These are phyloP conservation scores for Phytophthora podocarpi DNA, from an alignment of 352 stramenopile genomes.

Conservation along the genomic window DNA sequence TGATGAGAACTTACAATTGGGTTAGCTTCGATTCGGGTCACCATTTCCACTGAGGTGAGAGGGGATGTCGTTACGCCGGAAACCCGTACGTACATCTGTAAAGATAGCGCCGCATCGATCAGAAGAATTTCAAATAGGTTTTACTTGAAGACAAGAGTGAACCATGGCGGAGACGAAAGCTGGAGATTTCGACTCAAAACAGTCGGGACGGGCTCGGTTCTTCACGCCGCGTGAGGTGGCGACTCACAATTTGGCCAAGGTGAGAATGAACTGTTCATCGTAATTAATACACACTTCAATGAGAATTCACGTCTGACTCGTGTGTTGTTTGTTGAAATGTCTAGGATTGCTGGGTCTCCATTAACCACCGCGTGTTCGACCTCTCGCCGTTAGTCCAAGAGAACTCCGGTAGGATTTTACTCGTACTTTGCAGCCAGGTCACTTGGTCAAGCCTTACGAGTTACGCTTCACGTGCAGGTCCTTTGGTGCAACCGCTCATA, in stretches of 20 bases:
- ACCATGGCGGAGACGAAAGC: constrained; percentile 18
- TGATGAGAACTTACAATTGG: no score
- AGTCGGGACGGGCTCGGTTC: constrained; percentile 34
- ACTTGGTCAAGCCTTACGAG: no score
- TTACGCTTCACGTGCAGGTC: constrained; percentile 36
- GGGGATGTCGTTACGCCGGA: no score
- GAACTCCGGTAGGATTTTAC: constrained; percentile 47
- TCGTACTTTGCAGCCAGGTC: no score
- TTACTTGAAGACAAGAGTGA: no score
- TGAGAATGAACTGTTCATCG: constrained; percentile 12
- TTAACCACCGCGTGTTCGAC: constrained; percentile 83
- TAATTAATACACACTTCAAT: no score
- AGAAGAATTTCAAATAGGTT: constrained; percentile 4
- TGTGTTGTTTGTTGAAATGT: no score
- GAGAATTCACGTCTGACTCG: no score
- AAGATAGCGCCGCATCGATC: constrained; percentile 20
- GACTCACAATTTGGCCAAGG: constrained; percentile 82
- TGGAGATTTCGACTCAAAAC: constrained; percentile 7
- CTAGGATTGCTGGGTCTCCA: constrained; percentile 85
- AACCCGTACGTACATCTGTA: no score
- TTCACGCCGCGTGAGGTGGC: constrained; percentile 85
- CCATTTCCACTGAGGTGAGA: no score
- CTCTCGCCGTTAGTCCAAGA: constrained; percentile 76
- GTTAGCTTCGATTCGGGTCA: no score
- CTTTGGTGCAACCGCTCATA: constrained; percentile 84